Percentiles rank a stretch among this genome's conserved stretches.
Evolutionary conservation across 306 rosid species (phyloP).

Genomic region (Malus sylvestris): DNA sequence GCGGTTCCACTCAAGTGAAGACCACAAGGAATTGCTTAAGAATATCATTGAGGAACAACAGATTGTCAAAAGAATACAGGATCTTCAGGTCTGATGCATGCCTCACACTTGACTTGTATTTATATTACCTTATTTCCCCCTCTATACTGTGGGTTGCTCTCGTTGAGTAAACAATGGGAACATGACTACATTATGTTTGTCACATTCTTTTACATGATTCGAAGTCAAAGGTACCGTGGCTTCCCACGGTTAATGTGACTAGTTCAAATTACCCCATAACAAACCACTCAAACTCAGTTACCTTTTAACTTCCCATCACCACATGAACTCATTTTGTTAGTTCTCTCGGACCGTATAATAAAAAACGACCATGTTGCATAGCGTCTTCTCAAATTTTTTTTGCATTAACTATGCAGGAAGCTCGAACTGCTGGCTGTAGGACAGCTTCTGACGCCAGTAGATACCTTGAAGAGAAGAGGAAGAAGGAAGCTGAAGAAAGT

Average conservation of each 20-base stretch:
- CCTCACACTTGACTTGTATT: not conserved
- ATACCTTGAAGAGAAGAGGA: constrained; percentile 50
- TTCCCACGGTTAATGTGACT: not conserved
- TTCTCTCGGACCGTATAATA: not conserved
- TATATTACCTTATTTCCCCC: not conserved
- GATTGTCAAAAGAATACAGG: constrained; percentile 58
- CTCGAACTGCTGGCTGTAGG: constrained; percentile 72
- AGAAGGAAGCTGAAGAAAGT: constrained; percentile 38
- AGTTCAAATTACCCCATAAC: not conserved
- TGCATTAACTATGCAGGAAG: constrained; percentile 46
- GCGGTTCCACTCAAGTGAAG: constrained; percentile 75
- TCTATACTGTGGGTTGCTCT: not conserved
- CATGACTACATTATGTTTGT: not conserved
- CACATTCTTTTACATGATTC: not conserved
- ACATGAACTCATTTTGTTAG: no score
- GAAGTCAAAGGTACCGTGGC: not conserved
- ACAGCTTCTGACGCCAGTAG: constrained; percentile 50
- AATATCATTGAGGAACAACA: constrained; percentile 66
- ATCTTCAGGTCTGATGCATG: constrained; percentile 58
- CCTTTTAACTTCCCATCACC: no score
- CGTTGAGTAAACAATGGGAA: not conserved
- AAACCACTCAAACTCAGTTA: no score
- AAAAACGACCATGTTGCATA: not conserved
- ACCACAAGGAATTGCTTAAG: constrained; percentile 56
- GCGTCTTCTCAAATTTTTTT: not conserved